These are phyloP conservation scores for Saturnispora ahearnii DNA, from an alignment of 805 yeast genomes.

Conservation along the genomic window DNA sequence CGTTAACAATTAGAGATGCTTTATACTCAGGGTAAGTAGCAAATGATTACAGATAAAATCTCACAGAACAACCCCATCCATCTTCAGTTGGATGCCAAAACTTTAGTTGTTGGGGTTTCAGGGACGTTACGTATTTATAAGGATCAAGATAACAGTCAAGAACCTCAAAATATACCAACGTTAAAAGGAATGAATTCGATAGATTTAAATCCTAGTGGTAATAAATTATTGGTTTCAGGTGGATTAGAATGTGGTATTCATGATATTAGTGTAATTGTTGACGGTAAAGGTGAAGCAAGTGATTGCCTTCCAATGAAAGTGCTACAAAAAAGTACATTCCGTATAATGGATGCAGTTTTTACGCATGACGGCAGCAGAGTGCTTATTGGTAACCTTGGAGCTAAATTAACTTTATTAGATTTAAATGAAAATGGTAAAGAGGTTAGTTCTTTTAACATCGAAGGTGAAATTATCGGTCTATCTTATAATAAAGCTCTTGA, in stretches of 20 bases:
- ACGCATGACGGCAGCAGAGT: conserved; percentile 54
- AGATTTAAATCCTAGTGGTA: conserved; percentile 18
- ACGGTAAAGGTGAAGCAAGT: background rate
- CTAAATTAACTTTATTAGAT: conserved; percentile 43
- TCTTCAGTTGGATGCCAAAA: conserved; percentile 39
- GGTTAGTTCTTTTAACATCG: conserved; percentile 29
- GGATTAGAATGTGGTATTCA: conserved; percentile 30
- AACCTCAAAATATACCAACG: conserved; percentile 52
- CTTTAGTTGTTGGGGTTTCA: background rate
- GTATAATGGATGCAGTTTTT: conserved; percentile 41
- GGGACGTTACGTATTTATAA: conserved; percentile 34
- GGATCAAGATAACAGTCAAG: conserved; percentile 45
- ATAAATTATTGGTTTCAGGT: conserved; percentile 32
- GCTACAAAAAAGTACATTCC: conserved; percentile 11
- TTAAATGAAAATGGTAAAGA: conserved; percentile 26
- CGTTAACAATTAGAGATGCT: background rate
- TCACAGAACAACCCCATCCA: background rate
- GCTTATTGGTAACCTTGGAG: conserved; percentile 61
- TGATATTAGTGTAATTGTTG: conserved; percentile 21
- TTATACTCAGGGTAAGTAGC: background rate
- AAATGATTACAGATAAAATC: conserved; percentile 3
- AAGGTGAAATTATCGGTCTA: conserved; percentile 49
- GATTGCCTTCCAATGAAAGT: conserved; percentile 4
- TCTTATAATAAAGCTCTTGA: conserved; percentile 52
- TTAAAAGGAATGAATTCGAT: conserved; percentile 38